Evolutionary conservation across 164 flowering plant species (phyloP), one percentile per base, ranked within the genome.

Genomic region (Warburgia ugandensis): DNA sequence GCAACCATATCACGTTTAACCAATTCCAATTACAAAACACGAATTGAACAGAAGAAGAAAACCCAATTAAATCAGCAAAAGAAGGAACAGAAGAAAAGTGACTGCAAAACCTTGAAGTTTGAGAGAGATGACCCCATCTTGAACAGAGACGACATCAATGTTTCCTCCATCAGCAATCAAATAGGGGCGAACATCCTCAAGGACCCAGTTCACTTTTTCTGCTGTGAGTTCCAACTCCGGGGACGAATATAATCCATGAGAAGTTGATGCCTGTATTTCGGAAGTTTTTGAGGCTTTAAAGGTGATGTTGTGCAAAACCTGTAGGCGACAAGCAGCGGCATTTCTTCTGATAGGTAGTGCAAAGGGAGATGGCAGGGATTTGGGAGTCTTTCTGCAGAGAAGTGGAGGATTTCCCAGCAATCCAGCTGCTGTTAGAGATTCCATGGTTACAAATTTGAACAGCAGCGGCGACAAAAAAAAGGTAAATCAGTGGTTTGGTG

Each of bases 81-180:
- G n/a, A n/a, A n/a, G n/a, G n/a, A n/a, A n/a, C n/a, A n/a, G n/a
- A n/a, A n/a, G n/a, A n/a, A n/a, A n/a, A n/a, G n/a, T n/a, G n/a
- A n/a, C n/a, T n/a, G n/a, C n/a, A n/a, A 3, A 12, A 86, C 96
- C 96, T 75, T 79, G 89, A 52, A 88, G 94, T 55, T 79, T 66
- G 35, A 92, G 80, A 40, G 77, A 81, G 35, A 92, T 63, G 49
- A 84, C 77, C 37, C 96, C 96, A 54, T 84, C 85, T 53, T 82
- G 82, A 29, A 92, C 96, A 29, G 95, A 85, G 21, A 86, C 94
- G 21, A 92, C 95, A 45, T 86, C 94, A 20, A 86, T 95, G 66
- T 92, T 82, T 8, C 99, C 99, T 14, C 99, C 99, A 62, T 92
- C 99, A 26, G 96, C 48, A 26, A 92, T 82, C 63, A 92, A 66